These are phyloP conservation scores for Clonostachys rhizophaga DNA, from an alignment of 2,329 filamentous ascomycete genomes.

Conservation along the genomic window DNA sequence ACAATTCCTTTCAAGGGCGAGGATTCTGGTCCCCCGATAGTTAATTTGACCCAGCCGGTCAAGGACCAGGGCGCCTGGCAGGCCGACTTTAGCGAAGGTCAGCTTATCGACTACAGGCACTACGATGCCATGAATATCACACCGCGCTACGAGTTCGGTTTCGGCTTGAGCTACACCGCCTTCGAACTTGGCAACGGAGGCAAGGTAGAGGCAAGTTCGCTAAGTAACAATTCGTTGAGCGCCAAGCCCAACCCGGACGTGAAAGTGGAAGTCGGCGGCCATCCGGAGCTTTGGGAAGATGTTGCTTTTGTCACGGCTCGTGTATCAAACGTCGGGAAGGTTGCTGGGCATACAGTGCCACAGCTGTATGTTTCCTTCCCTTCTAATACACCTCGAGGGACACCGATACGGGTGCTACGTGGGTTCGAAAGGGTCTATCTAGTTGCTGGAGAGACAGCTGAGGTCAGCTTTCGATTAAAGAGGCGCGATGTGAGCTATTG, in stretches of 20 bases:
- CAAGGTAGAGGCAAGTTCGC: not conserved
- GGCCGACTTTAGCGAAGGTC: constrained; percentile 70
- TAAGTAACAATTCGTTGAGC: not conserved
- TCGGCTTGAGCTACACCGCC: constrained; percentile 68
- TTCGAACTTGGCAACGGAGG: constrained; percentile 43
- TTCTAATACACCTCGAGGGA: constrained; percentile 33
- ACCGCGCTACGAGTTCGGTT: constrained; percentile 76
- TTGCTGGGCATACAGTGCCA: constrained; percentile 21
- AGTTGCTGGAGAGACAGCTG: constrained; percentile 36
- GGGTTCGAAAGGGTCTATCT: constrained; percentile 61
- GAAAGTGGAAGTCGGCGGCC: constrained; percentile 38
- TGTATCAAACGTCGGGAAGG: constrained; percentile 41
- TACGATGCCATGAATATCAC: constrained; percentile 68
- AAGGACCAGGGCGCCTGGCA: constrained; percentile 29
- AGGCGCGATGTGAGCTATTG: constrained; percentile 64
- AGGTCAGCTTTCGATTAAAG: constrained; percentile 49
- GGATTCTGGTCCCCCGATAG: constrained; percentile 57
- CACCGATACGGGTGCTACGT: constrained; percentile 55
- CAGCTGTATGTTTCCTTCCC: constrained; percentile 29
- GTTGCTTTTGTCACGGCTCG: constrained; percentile 24
- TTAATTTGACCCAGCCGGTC: not conserved
- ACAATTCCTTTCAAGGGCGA: constrained; percentile 62
- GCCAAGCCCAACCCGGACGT: not conserved
- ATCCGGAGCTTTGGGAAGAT: constrained; percentile 50
- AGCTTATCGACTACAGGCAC: constrained; percentile 78